Evolutionary conservation across 78 protist species (phyloP).

Genomic region (Monosiga brevicollis): DNA sequence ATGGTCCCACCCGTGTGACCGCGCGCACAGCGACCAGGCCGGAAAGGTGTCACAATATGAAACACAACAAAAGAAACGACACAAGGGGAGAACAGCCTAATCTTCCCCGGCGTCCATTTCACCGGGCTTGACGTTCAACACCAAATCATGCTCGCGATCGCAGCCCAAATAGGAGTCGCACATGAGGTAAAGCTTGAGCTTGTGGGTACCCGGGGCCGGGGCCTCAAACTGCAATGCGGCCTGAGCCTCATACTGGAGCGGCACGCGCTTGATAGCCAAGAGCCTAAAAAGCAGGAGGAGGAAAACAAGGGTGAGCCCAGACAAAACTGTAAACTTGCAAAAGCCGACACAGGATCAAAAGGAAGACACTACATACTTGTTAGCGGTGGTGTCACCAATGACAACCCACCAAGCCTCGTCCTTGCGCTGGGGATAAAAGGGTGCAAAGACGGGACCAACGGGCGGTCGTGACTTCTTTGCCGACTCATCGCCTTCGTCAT

Average conservation of each 20-base stretch:
- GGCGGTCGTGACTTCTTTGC: no score
- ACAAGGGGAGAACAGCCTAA: no score
- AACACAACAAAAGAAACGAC: no score
- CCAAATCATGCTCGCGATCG: slow-evolving; percentile 47
- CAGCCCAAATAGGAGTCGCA: slow-evolving; percentile 77
- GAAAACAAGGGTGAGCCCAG: background rate
- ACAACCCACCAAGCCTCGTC: slow-evolving; percentile 68
- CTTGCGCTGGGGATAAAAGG: slow-evolving; percentile 36
- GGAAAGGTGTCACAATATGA: no score
- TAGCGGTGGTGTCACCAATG: slow-evolving; percentile 33
- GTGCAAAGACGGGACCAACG: slow-evolving; percentile 38
- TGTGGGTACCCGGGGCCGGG: slow-evolving; percentile 38
- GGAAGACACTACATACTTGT: background rate
- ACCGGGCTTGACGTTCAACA: background rate
- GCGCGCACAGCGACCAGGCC: no score
- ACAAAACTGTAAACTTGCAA: background rate
- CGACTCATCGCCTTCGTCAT: no score
- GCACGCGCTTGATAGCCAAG: slow-evolving; percentile 44
- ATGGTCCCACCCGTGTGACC: no score
- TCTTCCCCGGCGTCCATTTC: slow-evolving; percentile 5
- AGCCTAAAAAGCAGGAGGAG: background rate
- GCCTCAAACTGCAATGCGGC: slow-evolving; percentile 51
- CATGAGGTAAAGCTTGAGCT: slow-evolving; percentile 52
- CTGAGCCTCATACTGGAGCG: slow-evolving; percentile 12
- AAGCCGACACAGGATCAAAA: background rate